Evolutionary conservation across 2,329 filamentous ascomycete genomes (phyloP), one percentile per base, ranked within the genome.

Genomic region (Drechslerella dactyloides): DNA sequence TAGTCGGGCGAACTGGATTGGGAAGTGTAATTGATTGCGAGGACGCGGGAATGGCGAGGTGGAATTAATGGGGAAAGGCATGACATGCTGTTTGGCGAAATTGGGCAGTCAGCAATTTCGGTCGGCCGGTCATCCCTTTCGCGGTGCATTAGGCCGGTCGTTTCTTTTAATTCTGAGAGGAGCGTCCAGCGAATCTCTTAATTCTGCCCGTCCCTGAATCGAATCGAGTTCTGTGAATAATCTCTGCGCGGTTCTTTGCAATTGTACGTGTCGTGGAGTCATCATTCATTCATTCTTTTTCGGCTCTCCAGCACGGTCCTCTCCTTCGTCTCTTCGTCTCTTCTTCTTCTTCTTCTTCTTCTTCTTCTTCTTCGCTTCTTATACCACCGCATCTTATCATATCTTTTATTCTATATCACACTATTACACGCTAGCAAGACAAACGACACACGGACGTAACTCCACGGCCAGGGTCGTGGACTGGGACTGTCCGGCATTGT

Each of bases 11-110:
- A n/a, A 37, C 66, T 56, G 37, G 44, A 64, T 70, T 64, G 54
- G 66, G 66, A 70, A 70, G 66, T 70, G 59, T 70, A 64, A 70
- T 70, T 64, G 66, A 69, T 52, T 40, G 57, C 46, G 46, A 51
- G 17, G 27, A 42, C 33, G 33, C 7, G 33, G 33, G 33, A 37
- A 13, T 7, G 33, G 6, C 13, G 33, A 6, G 6, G 7, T 42
- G 37, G 37, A 42, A 42, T 42, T 3, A 33, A 33, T 33, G 27
- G 27, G 27, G 27, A 33, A 33, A n/a, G n/a, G n/a, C 8, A 33
- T 4, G 27, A 8, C 27, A 33, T 33, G 3, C 8, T 33, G 8
- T 33, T 33, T 42, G 37, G 37, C 37, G 37, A 42, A 51, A 51
- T 51, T 51, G 23, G 37, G 37, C n/a, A 33, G 27, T 13, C 15